phyloP scores from a whole-genome alignment of 345 rosid species.

The Luvunga scandens region DNA sequence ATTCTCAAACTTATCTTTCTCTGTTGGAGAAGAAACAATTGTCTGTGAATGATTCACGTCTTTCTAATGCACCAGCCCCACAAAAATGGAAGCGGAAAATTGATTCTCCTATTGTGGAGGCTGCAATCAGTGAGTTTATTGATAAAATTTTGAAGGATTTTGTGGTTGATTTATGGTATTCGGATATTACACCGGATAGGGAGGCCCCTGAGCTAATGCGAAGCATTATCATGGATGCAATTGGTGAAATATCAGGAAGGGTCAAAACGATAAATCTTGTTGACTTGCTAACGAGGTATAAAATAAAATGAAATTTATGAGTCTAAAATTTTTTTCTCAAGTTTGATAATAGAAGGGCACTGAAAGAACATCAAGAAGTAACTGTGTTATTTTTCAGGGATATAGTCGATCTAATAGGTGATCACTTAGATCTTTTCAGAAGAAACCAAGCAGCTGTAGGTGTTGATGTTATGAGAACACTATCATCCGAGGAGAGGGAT shows the following conservation, averaged over 20 bases:
- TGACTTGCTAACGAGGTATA: slow-evolving; percentile 79
- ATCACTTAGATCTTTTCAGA: slow-evolving; percentile 90
- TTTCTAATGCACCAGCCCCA: slow-evolving; percentile 47
- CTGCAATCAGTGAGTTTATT: slow-evolving; percentile 66
- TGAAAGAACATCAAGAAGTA: slow-evolving; percentile 14
- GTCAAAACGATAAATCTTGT: slow-evolving; percentile 80
- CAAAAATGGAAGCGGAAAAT: slow-evolving; percentile 80
- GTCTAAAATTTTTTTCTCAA: neutral
- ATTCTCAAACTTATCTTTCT: slow-evolving; percentile 44
- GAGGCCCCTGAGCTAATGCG: slow-evolving; percentile 88
- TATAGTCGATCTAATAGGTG: slow-evolving; percentile 82
- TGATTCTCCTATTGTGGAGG: slow-evolving; percentile 81
- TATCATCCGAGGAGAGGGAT: slow-evolving; percentile 89
- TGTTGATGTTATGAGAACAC: slow-evolving; percentile 79
- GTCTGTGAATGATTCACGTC: slow-evolving; percentile 73
- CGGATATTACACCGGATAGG: slow-evolving; percentile 83
- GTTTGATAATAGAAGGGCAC: slow-evolving; percentile 3
- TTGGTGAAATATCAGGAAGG: slow-evolving; percentile 84
- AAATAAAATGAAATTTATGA: neutral
- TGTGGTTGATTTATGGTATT: slow-evolving; percentile 85
- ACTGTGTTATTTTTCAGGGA: slow-evolving; percentile 63
- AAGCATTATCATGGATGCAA: slow-evolving; percentile 79
- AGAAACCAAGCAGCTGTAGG: slow-evolving; percentile 89
- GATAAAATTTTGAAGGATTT: slow-evolving; percentile 85
- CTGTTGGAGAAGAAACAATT: slow-evolving; percentile 67